Percentiles rank a stretch among this genome's conserved stretches.
These are phyloP conservation scores for Cucurbita pepo DNA, from an alignment of 306 rosid genomes.

Conservation along the genomic window DNA sequence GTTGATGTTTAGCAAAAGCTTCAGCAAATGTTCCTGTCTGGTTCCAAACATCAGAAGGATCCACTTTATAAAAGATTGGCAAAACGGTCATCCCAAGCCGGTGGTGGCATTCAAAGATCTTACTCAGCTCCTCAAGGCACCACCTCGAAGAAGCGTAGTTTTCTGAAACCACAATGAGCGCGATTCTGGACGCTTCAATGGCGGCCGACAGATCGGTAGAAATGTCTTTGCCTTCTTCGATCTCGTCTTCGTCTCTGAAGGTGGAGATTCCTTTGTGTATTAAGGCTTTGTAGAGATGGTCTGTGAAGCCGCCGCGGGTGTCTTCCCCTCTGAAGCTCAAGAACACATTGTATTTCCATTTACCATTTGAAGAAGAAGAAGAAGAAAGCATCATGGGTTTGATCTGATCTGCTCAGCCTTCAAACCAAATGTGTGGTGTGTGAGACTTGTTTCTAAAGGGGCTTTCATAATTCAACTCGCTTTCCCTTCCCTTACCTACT, in stretches of 20 bases:
- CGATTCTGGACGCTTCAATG: not conserved
- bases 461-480: too few species aligned
- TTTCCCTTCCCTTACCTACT: too few species aligned
- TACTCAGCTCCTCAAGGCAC: not conserved
- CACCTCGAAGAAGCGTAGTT: not conserved
- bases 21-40: not conserved
- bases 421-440: too few species aligned
- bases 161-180: not conserved
- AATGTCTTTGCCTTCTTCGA: not conserved
- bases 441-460: too few species aligned
- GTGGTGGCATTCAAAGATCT: not conserved
- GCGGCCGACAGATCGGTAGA: not conserved
- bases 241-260: not conserved
- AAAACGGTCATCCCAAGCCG: not conserved
- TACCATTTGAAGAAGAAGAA: not conserved
- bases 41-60: not conserved
- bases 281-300: not conserved
- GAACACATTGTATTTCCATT: not conserved
- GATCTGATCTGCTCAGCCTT: not conserved
- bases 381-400: not conserved
- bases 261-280: not conserved
- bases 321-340: not conserved
- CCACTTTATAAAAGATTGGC: slow-evolving; percentile 5
- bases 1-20: not conserved
- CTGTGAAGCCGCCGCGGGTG: not conserved